phyloP scores from a whole-genome alignment of 2,329 filamentous ascomycete genomes.

The Aureobasidium sp. region DNA sequence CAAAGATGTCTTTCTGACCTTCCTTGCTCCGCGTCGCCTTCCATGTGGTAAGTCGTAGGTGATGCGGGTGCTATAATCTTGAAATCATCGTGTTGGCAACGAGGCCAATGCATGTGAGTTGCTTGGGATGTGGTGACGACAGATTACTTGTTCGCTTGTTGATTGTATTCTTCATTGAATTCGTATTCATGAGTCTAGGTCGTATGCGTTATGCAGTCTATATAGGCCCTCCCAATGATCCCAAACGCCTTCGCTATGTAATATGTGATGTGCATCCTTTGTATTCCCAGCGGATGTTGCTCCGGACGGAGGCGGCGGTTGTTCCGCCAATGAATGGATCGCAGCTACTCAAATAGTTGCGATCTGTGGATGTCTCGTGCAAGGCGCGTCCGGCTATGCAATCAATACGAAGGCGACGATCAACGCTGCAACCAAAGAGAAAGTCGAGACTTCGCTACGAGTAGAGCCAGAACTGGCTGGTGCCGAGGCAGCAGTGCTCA shows the following conservation, averaged over 20 bases:
- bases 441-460: background rate
- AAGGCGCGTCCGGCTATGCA: background rate
- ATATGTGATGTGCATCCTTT: background rate
- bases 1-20: background rate
- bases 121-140: background rate
- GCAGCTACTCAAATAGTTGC: background rate
- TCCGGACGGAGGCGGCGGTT: background rate
- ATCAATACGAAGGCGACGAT: conserved; percentile 1
- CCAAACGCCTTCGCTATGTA: conserved; percentile 8
- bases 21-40: background rate
- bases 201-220: conserved; percentile 10
- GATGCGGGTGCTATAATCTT: background rate
- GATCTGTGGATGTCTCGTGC: background rate
- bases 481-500: conserved; percentile 18
- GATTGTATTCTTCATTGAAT: background rate
- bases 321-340: background rate
- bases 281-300: background rate
- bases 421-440: conserved; percentile 4
- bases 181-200: conserved; percentile 6
- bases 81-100: background rate
- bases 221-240: background rate
- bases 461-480: conserved; percentile 7
- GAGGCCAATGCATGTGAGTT: background rate
- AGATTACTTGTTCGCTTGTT: background rate
- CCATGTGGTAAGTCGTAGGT: background rate